Evolutionary conservation across 208 protist species (phyloP).

Genomic region (Naegleria lovaniensis): DNA sequence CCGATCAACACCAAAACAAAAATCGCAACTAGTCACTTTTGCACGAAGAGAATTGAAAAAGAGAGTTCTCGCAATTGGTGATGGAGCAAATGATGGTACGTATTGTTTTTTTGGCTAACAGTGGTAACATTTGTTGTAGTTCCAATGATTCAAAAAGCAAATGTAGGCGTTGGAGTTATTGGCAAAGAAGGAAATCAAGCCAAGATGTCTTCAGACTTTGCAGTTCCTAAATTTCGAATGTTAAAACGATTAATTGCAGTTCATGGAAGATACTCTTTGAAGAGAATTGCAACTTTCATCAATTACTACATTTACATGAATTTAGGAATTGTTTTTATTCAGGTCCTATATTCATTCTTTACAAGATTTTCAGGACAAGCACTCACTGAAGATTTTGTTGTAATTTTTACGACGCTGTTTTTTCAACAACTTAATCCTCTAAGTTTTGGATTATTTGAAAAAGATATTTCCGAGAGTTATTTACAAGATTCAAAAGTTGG

Average conservation of each 20-base stretch:
- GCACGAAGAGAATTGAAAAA: slow-evolving; percentile 52
- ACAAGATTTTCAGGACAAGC: slow-evolving; percentile 76
- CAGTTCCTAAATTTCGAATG: slow-evolving; percentile 85
- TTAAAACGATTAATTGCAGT: slow-evolving; percentile 79
- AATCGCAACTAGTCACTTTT: slow-evolving; percentile 60
- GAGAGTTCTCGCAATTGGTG: slow-evolving; percentile 63
- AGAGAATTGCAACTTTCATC: slow-evolving; percentile 80
- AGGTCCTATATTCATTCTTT: slow-evolving; percentile 79
- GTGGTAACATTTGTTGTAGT: too few species aligned
- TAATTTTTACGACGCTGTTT: slow-evolving; percentile 72
- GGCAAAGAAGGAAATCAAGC: slow-evolving; percentile 87
- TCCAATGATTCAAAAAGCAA: slow-evolving; percentile 78
- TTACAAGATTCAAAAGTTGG: not conserved
- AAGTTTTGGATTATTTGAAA: slow-evolving; percentile 80
- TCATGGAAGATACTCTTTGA: slow-evolving; percentile 85
- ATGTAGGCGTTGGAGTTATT: slow-evolving; percentile 85
- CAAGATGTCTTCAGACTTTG: slow-evolving; percentile 80
- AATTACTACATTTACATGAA: slow-evolving; percentile 96
- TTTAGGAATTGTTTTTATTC: slow-evolving; percentile 69
- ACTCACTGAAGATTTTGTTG: slow-evolving; percentile 72
- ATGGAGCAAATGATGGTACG: slow-evolving; percentile 69
- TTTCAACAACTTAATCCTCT: slow-evolving; percentile 74
- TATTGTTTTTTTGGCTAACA: too few species aligned
- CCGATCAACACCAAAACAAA: slow-evolving; percentile 68
- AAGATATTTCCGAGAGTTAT: slow-evolving; percentile 68